Base-by-base conservation (phyloP, 2,329 filamentous ascomycete species). In the Botrytis porri region DNA sequence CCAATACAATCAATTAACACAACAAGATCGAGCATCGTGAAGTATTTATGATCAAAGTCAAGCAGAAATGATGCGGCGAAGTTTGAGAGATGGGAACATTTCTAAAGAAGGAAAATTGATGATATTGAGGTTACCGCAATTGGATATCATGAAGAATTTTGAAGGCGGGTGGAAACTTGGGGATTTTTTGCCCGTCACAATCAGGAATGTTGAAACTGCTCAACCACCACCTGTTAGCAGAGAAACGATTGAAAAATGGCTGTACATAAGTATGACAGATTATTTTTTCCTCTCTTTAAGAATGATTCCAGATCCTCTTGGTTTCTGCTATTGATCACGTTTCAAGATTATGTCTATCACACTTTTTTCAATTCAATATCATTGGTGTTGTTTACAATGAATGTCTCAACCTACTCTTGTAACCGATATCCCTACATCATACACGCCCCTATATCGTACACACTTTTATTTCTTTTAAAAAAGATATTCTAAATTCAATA, bases 331-430 rank as follows among this genome's bases (percentile, higher is more conserved):
- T 54, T 9, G 41, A 54, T 41, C n/a, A 66, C 51, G 43, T 48
- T 51, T 35, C 20, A 3, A 32, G 10, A 6, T 35, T 35, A 14
- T 66, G n/a, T 29, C 2, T 29, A 35, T 29, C 41, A 35, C 45
- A 14, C n/a, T n/a, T 54, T 51, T n/a, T 37, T 37, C 1, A 54
- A n/a, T 29, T 41, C 35, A 39, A 41, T 25, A 41, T 67, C 32
- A 57, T 41, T 67, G 64, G 45, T 57, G 45, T 57, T 41, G 18
- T 57, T 67, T 67, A 67, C 64, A 48, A 67, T 57, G 35, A 37
- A 57, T 67, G 64, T 54, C 48, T 67, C 48, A 41, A 29, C 32
- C 63, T 22, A 51, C 32, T 45, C 43, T 51, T 29, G 45, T 54
- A n/a, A n/a, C n/a, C n/a, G n/a, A n/a, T n/a, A n/a, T n/a, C n/a